These are phyloP conservation scores for Acanthamoeba royreba DNA, from an alignment of 208 protist species.

Conservation along the genomic window DNA sequence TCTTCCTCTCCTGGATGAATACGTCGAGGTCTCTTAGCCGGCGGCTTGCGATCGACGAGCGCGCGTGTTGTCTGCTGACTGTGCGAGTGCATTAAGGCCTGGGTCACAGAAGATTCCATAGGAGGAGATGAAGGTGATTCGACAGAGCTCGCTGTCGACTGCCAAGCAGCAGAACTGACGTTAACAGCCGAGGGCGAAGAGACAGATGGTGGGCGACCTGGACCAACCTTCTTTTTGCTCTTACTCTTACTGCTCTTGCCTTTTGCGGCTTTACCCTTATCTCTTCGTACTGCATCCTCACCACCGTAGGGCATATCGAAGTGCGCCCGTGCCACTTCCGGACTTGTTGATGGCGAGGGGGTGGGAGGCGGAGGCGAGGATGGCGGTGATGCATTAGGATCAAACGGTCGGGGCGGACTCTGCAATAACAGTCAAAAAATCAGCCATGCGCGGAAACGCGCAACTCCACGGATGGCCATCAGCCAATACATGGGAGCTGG, in stretches of 20 bases:
- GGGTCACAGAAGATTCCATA: too few relatives aligned
- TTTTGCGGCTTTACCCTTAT: background rate
- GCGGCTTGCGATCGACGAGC: background rate
- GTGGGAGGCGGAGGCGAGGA: background rate
- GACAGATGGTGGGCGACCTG: background rate
- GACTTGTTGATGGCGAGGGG: slow-evolving; percentile 16
- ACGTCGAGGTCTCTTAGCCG: background rate
- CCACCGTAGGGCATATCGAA: background rate
- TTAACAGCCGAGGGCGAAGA: background rate
- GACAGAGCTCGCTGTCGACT: too few relatives aligned
- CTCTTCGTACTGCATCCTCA: background rate
- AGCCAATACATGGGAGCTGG: too few relatives aligned
- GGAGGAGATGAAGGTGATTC: too few relatives aligned
- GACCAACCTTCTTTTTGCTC: background rate
- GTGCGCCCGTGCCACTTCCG: background rate
- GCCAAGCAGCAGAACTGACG: background rate
- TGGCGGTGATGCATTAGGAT: background rate
- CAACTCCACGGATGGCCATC: too few relatives aligned
- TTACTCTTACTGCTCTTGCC: background rate
- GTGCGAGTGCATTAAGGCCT: background rate
- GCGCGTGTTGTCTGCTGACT: background rate
- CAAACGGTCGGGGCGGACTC: background rate
- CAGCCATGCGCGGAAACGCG: too few relatives aligned
- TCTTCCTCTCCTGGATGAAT: slow-evolving; percentile 39
- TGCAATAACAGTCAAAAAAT: too few relatives aligned